Evolutionary conservation across 2,329 filamentous ascomycete genomes (phyloP).

Genomic region (Aspergillus sp.): DNA sequence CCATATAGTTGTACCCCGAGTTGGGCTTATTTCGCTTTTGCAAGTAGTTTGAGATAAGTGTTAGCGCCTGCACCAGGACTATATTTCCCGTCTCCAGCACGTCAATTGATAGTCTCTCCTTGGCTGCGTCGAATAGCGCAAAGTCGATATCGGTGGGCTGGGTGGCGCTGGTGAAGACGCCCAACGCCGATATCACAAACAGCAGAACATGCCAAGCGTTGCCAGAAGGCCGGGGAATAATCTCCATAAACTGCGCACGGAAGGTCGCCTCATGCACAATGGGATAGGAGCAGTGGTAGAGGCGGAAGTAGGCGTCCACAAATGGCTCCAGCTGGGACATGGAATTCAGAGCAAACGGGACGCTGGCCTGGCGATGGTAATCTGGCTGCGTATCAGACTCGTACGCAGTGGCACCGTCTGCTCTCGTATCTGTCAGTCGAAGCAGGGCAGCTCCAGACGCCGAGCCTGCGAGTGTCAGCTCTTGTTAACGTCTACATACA

Average conservation of each 20-base stretch:
- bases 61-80: conserved; percentile 42
- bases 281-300: conserved; percentile 41
- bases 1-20: conserved; percentile 43
- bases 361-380: neutral
- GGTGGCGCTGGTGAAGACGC: conserved; percentile 29
- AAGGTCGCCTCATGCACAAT: conserved; percentile 43
- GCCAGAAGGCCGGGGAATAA: conserved; percentile 32
- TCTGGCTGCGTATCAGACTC: too few species aligned
- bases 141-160: conserved; percentile 30
- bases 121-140: conserved; percentile 39
- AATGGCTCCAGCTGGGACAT: neutral
- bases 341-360: neutral
- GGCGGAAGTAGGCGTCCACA: conserved; percentile 37
- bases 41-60: conserved; percentile 42
- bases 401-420: too few species aligned
- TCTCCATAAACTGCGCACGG: conserved; percentile 38
- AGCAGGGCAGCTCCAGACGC: neutral
- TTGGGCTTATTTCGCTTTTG: conserved; percentile 47
- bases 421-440: neutral
- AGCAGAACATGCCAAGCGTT: conserved; percentile 37
- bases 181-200: conserved; percentile 37
- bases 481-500: neutral
- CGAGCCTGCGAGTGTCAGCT: neutral
- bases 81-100: conserved; percentile 44
- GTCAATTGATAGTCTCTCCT: conserved; percentile 35